These are phyloP conservation scores for Sphenostylis stenocarpa DNA, from an alignment of 306 rosid genomes.

Conservation along the genomic window DNA sequence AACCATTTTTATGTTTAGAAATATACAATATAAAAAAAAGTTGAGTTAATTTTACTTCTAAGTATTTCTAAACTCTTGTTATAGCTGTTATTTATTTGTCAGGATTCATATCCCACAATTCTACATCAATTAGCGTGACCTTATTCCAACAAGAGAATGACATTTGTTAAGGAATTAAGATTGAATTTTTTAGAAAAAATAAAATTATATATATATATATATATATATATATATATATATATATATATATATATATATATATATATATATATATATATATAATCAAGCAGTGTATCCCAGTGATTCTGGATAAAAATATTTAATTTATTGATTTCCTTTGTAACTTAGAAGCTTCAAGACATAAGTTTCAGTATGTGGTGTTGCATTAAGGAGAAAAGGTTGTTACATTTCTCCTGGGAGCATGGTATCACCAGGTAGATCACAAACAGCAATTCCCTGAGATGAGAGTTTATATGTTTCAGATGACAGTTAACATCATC, in stretches of 20 bases:
- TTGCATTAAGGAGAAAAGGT: conserved; percentile 17
- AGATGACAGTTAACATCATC: conserved; percentile 2
- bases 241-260: no score
- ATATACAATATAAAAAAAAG: no score
- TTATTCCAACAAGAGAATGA: not conserved
- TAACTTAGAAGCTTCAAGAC: not conserved
- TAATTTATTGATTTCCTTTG: not conserved
- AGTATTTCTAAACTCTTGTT: not conserved
- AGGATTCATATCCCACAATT: conserved; percentile 27
- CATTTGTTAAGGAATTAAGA: not conserved
- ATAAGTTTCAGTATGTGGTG: not conserved
- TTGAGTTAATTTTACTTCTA: no score
- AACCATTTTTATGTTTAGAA: no score
- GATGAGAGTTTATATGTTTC: not conserved
- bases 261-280: no score
- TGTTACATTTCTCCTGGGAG: conserved; percentile 94
- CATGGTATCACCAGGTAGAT: conserved; percentile 95
- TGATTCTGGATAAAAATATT: not conserved
- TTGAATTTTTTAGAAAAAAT: not conserved
- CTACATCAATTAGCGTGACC: conserved; percentile 21
- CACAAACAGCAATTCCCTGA: conserved; percentile 91
- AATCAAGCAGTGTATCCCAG: not conserved
- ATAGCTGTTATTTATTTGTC: not conserved
- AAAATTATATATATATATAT: no score
- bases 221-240: no score